Evolutionary conservation across 768 basidiomycete genomes (phyloP).

Genomic region (Sporobolomyces roseus): DNA sequence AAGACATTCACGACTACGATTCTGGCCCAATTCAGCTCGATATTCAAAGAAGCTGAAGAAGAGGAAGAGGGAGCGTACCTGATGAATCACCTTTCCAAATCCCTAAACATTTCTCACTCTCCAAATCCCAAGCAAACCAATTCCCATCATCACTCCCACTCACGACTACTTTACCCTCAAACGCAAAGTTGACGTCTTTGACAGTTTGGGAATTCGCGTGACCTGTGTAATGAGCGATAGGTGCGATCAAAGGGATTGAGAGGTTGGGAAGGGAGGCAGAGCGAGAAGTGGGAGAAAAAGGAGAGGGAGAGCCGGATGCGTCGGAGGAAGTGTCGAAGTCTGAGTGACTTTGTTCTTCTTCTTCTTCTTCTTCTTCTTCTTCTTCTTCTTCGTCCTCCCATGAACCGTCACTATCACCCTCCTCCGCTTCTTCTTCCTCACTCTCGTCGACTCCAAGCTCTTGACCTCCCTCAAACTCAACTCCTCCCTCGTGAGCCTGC

Average conservation of each 20-base stretch:
- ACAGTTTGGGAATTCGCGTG: conserved; percentile 43
- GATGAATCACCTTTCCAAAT: conserved; percentile 40
- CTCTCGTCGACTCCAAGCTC: too few relatives aligned
- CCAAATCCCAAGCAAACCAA: conserved; percentile 35
- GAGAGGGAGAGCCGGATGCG: too few relatives aligned
- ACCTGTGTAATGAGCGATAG: conserved; percentile 27
- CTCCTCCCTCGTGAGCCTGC: neutral
- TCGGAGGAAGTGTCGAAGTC: neutral
- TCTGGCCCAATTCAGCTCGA: neutral
- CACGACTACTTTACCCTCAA: conserved; percentile 23
- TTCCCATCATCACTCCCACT: conserved; percentile 38
- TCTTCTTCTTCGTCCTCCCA: too few relatives aligned
- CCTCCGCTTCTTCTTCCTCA: neutral
- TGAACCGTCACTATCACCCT: too few relatives aligned
- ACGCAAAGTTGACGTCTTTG: conserved; percentile 44
- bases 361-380: neutral
- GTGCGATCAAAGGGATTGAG: conserved; percentile 36
- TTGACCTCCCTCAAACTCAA: neutral
- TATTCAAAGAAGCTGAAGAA: neutral
- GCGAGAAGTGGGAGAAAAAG: too few relatives aligned
- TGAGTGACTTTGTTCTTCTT: neutral
- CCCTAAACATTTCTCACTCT: conserved; percentile 21
- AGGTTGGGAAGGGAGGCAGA: too few relatives aligned
- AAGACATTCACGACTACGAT: conserved; percentile 42
- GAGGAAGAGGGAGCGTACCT: neutral